Percentiles rank a stretch among this genome's conserved stretches.
These are phyloP conservation scores for Arthrobotrys megalospora DNA, from an alignment of 2,329 filamentous ascomycete genomes.

Conservation along the genomic window DNA sequence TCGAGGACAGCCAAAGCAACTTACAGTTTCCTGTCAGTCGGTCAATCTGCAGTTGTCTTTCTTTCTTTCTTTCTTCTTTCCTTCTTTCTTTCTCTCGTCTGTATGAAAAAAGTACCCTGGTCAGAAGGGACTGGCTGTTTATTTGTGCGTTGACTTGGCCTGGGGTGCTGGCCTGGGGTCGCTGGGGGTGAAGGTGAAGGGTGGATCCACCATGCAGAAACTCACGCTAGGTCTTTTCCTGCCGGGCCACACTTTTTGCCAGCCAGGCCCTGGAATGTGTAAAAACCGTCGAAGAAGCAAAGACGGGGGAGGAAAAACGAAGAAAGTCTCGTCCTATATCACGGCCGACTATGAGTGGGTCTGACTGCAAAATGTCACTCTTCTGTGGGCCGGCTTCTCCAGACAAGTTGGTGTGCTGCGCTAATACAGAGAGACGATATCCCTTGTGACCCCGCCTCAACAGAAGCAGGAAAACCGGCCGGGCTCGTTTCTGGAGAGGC, in stretches of 20 bases:
- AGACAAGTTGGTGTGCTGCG: constrained; percentile 60
- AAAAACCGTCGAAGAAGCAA: constrained; percentile 55
- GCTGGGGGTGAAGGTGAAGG: constrained; percentile 26
- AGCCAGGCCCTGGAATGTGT: constrained; percentile 61
- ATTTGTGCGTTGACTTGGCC: constrained; percentile 61
- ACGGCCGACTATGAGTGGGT: constrained; percentile 59
- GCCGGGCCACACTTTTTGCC: constrained; percentile 58
- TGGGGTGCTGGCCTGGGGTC: constrained; percentile 58
- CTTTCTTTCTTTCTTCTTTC: constrained; percentile 41
- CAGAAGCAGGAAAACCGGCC: constrained; percentile 36
- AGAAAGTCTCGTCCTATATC: constrained; percentile 54
- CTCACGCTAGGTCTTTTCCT: constrained; percentile 61
- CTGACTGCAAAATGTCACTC: constrained; percentile 59
- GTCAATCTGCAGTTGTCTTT: constrained; percentile 9
- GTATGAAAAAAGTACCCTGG: constrained; percentile 33
- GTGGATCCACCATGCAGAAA: constrained; percentile 59
- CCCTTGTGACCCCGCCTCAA: constrained; percentile 61
- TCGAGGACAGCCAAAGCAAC: constrained; percentile 6
- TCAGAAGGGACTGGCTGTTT: constrained; percentile 55
- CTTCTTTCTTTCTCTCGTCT: constrained; percentile 31
- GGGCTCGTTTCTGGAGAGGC: constrained; percentile 35
- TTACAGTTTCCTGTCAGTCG: constrained; percentile 40
- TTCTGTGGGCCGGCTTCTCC: constrained; percentile 52
- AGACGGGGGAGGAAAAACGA: constrained; percentile 38
- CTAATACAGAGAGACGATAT: constrained; percentile 42